Base-by-base conservation (phyloP, 345 rosid genomes). In the Lepidium africanum region DNA sequence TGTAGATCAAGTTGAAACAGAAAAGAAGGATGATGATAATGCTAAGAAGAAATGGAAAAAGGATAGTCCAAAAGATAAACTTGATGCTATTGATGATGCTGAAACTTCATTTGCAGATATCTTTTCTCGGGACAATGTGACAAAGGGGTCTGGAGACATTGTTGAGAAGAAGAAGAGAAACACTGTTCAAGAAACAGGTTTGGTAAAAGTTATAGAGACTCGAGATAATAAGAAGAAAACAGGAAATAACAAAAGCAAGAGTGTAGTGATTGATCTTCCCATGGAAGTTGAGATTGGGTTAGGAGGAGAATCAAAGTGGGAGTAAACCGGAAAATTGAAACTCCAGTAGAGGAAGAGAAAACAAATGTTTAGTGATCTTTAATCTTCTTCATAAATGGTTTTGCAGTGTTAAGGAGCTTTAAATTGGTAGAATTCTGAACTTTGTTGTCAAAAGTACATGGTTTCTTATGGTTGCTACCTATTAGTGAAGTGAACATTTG, bases 281-380 rank as follows among this genome's bases (percentile, higher is more conserved):
- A 52, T 53, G 9, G 79, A 61, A 13, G 56, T 63, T 23, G 90
- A 88, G 76, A 77, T 90, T 47, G 97, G 99, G 19, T 71, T 87
- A 77, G 99, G 97, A 13, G 99, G 97, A 5, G 75, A 78, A 11
- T 88, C 97, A 5, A 74, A 87, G 15, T 90, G 96, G 99, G 91
- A 75, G 9, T 70, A 58, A 57, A 46, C 32, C 10, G 6, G 55
- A 37, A 57, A 45, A 58, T 10, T 38, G 72, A 79, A 73, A 36
- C 60, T 58, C 50, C 9, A 10, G 13, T 9, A 40, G 8, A 27
- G 30, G 47, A 46, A 35, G 30, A 33, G 7, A 16, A 39, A 38
- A n/a, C 62, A 39, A n/a, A 17, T 49, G 42, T 14, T 48, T 39
- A 9, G 27, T 19, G 46, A 41, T 60, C 33, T 69, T 48, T 39